A percentile compares a stretch with the other conserved stretches of the same genome.
These are phyloP conservation scores for Suillus sp. DNA, from an alignment of 768 basidiomycete species.

Conservation along the genomic window DNA sequence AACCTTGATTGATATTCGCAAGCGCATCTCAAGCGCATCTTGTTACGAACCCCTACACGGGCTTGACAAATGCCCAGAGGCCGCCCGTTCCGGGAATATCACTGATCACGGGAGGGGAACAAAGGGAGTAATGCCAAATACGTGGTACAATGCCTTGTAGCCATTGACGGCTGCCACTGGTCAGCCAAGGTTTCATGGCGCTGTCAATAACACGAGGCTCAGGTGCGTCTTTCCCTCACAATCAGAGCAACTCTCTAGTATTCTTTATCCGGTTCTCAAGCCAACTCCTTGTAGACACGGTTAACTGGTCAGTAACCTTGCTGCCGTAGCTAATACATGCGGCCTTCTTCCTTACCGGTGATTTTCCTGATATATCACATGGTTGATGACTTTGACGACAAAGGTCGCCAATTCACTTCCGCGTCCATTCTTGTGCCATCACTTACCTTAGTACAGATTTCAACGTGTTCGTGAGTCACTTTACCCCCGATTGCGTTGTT, in stretches of 20 bases:
- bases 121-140: conserved; percentile 34
- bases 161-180: conserved; percentile 29
- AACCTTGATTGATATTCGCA: conserved; percentile 14
- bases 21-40: conserved; percentile 12
- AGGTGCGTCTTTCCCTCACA: conserved; percentile 30
- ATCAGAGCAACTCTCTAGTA: conserved; percentile 21
- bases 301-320: conserved; percentile 12
- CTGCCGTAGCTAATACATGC: conserved; percentile 8
- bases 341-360: conserved; percentile 23
- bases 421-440: conserved; percentile 29
- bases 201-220: conserved; percentile 33
- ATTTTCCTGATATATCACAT: conserved; percentile 37
- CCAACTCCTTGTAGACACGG: conserved; percentile 30
- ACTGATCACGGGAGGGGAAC: conserved; percentile 25
- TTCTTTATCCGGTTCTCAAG: conserved; percentile 25
- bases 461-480: conserved; percentile 37
- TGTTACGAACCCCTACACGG: conserved; percentile 23
- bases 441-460: conserved; percentile 20
- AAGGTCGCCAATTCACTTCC: conserved; percentile 21
- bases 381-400: conserved; percentile 16
- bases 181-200: conserved; percentile 38
- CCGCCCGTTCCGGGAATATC: conserved; percentile 18
- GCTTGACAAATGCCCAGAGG: conserved; percentile 17
- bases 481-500: conserved; percentile 26
- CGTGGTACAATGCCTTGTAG: conserved; percentile 27